Conservation (phyloP, 2,329 filamentous ascomycete genomes). For the Ceratocystis variospora region DNA sequence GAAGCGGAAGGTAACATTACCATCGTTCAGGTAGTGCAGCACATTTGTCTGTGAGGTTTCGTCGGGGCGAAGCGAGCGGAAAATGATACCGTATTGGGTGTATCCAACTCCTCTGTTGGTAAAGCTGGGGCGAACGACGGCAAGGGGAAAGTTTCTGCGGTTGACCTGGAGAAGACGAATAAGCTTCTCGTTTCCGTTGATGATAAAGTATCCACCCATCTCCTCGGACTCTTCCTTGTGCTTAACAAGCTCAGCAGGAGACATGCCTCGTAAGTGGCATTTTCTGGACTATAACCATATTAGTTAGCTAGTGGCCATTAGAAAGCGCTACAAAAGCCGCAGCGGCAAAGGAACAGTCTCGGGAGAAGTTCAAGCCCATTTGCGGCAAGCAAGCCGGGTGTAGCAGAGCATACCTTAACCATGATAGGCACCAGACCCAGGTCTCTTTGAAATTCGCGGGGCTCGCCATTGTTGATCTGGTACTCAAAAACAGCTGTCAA, state of each 20-base stretch:
- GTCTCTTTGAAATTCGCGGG: constrained; percentile 69
- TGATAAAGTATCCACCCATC: constrained; percentile 88
- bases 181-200: constrained; percentile 95
- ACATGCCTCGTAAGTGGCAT: constrained; percentile 78
- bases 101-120: constrained; percentile 74
- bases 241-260: constrained; percentile 67
- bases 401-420: constrained; percentile 54
- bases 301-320: background rate
- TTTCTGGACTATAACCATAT: constrained; percentile 53
- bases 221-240: constrained; percentile 94
- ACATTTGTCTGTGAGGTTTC: constrained; percentile 97
- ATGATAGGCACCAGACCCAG: constrained; percentile 85
- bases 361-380: too few species aligned
- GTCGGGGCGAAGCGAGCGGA: constrained; percentile 87
- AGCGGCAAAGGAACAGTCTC: too few species aligned
- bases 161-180: constrained; percentile 85
- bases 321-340: too few species aligned
- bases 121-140: constrained; percentile 84
- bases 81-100: constrained; percentile 78
- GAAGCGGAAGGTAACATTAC: constrained; percentile 92
- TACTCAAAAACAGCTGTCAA: constrained; percentile 75
- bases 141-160: constrained; percentile 86
- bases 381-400: too few species aligned
- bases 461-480: constrained; percentile 72
- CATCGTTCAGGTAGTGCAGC: constrained; percentile 87